phyloP scores from a whole-genome alignment of 2,329 filamentous ascomycete genomes.

The Chaetoscypha palmicola region DNA sequence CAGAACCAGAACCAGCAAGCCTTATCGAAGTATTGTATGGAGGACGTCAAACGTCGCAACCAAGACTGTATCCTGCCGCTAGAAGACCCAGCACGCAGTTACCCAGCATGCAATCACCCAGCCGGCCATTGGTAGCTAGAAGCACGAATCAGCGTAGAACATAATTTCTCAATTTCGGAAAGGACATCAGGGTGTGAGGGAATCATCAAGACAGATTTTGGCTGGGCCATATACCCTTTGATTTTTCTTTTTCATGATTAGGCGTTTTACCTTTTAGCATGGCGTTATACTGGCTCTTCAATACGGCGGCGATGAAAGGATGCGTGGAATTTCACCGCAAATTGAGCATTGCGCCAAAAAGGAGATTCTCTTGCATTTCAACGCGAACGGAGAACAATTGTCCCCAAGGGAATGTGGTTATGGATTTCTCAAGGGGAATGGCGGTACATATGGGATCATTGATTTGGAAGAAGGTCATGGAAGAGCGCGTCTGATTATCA shows the following conservation, averaged over 20 bases:
- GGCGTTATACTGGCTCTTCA: constrained; percentile 18
- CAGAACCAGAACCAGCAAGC: too few species aligned
- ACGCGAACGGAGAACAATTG: too few species aligned
- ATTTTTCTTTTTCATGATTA: constrained; percentile 5
- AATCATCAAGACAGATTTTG: background rate
- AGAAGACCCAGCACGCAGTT: background rate
- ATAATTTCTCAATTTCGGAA: background rate
- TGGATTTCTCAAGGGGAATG: too few species aligned
- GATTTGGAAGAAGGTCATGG: too few species aligned
- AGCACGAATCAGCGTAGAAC: background rate
- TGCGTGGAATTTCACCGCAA: too few species aligned
- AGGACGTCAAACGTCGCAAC: background rate
- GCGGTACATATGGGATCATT: too few species aligned
- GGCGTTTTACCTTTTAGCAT: constrained; percentile 15
- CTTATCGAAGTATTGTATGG: background rate
- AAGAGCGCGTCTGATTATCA: too few species aligned
- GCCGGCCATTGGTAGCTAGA: background rate
- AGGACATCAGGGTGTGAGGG: background rate
- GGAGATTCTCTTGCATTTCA: too few species aligned
- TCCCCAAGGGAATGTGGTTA: too few species aligned
- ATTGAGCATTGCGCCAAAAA: too few species aligned
- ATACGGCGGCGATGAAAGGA: too few species aligned
- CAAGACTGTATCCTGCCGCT: background rate
- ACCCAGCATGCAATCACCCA: too few species aligned
- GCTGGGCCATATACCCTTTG: constrained; percentile 16